Evolutionary conservation across 73 alveolate genomes (phyloP), one percentile per base, ranked within the genome.

Genomic region (Paramecium bursaria): DNA sequence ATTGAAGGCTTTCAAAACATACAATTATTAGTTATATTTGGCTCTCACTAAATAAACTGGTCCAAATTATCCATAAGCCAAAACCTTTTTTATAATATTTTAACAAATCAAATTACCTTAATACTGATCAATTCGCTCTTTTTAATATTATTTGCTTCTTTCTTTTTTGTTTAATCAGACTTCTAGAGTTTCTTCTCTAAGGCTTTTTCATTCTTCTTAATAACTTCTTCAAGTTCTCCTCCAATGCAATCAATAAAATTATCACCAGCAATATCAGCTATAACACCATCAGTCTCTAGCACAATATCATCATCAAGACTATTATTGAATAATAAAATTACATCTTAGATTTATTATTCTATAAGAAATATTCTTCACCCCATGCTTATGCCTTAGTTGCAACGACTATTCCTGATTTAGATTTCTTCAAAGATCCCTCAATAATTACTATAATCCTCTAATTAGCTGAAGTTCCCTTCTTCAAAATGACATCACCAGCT

Each of bases 1-100:
- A 15, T 75, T 75, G 35, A 75, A 75, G 17, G 75, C 73, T 33
- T 75, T 75, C 26, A 75, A 75, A 17, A 57, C 87, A 75, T 75
- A 75, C 13, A 75, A 29, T 29, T 75, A 30, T 44, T 75, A 30
- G 49, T 75, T 57, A 48, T 48, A 75, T 10, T 75, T 75, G 6
- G 87, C 87, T 75, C 49, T 75, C 25, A 75, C 87, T 75, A 75
- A 49, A 75, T 75, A 75, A 7, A 75, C 87, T 2, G 87, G 87
- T 48, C 87, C 87, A 26, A 75, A 75, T 29, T 75, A 10, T 11
- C 87, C 87, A 75, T 49, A 75, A n/a, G 87, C 87, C 30, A 21
- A 10, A 22, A 4, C 13, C 2, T 50, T 50, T 53, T 2, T 27
- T 3, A 1, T 27, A 53, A 27, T 17, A 23, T 27, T 0, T 15